Conservation (phyloP, 305 asterid species). For the Euphrasia arctica region DNA sequence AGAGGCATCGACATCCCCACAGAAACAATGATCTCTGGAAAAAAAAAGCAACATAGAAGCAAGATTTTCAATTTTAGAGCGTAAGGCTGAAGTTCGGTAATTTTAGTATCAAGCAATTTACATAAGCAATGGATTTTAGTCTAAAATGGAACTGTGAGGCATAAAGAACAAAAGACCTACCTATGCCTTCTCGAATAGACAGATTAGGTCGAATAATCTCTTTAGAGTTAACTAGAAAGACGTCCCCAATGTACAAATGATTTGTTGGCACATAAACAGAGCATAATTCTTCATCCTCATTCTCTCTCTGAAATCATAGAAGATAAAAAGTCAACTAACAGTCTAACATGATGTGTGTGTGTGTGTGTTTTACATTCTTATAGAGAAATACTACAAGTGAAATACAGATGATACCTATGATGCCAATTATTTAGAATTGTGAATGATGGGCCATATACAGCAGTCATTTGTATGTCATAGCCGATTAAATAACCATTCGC, state of each 20-base stretch:
- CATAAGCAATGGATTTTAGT: neutral
- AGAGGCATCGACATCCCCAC: slow-evolving; percentile 96
- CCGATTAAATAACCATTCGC: no score
- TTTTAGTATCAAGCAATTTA: neutral
- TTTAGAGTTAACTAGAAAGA: slow-evolving; percentile 71
- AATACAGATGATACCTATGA: no score
- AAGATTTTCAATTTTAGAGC: no score
- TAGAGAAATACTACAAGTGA: no score
- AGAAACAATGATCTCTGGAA: slow-evolving; percentile 86
- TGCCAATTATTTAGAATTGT: no score
- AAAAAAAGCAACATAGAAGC: no score
- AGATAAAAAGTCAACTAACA: slow-evolving; percentile 1
- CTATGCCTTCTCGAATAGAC: slow-evolving; percentile 93
- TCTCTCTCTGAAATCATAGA: slow-evolving; percentile 56
- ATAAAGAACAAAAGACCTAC: slow-evolving; percentile 34
- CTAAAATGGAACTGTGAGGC: slow-evolving; percentile 14
- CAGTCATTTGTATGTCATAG: no score
- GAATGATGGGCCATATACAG: no score
- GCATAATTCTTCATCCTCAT: slow-evolving; percentile 84
- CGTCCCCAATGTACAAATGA: slow-evolving; percentile 88
- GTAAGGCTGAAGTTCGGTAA: no score
- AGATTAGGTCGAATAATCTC: slow-evolving; percentile 91
- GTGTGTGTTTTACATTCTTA: no score
- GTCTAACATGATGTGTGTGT: no score
- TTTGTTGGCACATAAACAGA: slow-evolving; percentile 92